Evolutionary conservation across 257 asterid genomes (phyloP).

Genomic region (Rhazya stricta): DNA sequence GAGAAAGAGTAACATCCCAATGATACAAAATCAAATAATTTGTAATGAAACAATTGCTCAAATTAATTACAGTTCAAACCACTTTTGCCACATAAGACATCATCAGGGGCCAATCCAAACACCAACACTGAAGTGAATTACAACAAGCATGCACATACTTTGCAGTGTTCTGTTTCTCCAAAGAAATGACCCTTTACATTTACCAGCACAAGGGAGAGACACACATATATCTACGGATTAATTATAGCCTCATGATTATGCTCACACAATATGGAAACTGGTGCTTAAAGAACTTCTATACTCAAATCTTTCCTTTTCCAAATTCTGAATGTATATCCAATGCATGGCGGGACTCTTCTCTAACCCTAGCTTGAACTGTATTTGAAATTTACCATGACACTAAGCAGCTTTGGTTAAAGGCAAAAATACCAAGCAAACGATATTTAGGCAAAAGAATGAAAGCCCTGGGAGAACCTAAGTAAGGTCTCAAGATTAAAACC

Average conservation of each 20-base stretch:
- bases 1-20: not conserved
- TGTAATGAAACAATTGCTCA: not conserved
- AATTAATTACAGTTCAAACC: not conserved
- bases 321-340: not conserved
- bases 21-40: not conserved
- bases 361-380: not conserved
- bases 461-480: not conserved
- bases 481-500: not conserved
- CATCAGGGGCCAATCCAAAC: not conserved
- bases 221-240: not conserved
- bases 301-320: not conserved
- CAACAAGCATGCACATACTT: not conserved
- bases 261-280: not conserved
- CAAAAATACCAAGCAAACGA: not conserved
- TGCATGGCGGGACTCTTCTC: not conserved
- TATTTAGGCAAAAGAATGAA: not conserved
- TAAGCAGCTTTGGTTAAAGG: not conserved
- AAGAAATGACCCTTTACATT: not conserved
- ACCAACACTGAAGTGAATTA: not conserved
- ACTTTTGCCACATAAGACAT: not conserved
- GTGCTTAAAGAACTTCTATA: not conserved
- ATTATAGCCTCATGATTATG: not conserved
- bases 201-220: not conserved
- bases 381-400: not conserved
- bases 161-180: not conserved